Conservation (phyloP, 495 filamentous ascomycete species). For the Hyaloscypha bicolor region DNA sequence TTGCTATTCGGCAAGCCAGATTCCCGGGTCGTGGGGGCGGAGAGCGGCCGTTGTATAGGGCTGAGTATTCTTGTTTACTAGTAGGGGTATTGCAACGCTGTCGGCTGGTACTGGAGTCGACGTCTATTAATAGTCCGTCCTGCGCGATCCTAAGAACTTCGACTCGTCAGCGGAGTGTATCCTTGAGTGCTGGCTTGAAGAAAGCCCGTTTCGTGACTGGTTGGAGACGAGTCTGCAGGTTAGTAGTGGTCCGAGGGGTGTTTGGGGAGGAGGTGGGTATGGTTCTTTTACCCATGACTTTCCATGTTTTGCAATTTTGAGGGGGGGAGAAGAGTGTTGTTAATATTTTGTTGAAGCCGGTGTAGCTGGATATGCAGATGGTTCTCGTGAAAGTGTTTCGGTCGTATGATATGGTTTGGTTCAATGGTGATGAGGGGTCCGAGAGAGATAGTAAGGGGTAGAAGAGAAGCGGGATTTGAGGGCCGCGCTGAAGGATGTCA, state of each 20-base stretch:
- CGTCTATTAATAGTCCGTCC: constrained; percentile 21
- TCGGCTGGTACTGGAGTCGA: constrained; percentile 23
- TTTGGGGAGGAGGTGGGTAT: constrained; percentile 56
- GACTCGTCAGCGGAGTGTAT: constrained; percentile 41
- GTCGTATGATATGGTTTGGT: constrained; percentile 43
- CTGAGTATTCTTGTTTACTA: too few species aligned
- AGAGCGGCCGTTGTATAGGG: too few species aligned
- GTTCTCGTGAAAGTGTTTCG: constrained; percentile 57
- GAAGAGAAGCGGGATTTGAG: constrained; percentile 18
- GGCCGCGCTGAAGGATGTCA: not conserved
- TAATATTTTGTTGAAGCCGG: constrained; percentile 32
- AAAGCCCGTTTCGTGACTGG: constrained; percentile 34
- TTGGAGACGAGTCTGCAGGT: constrained; percentile 55
- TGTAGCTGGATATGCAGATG: constrained; percentile 54
- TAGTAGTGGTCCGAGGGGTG: constrained; percentile 58
- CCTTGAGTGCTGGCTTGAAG: constrained; percentile 42
- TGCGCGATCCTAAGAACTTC: constrained; percentile 36
- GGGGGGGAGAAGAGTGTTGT: too few species aligned
- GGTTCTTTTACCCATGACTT: not conserved
- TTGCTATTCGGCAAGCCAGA: too few species aligned
- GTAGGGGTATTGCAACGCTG: too few species aligned
- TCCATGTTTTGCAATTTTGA: not conserved
- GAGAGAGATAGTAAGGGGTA: constrained; percentile 20
- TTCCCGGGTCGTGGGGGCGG: too few species aligned
- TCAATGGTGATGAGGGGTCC: constrained; percentile 12